phyloP scores from a whole-genome alignment of 805 yeast species.

The Schwanniomyces sp. region DNA sequence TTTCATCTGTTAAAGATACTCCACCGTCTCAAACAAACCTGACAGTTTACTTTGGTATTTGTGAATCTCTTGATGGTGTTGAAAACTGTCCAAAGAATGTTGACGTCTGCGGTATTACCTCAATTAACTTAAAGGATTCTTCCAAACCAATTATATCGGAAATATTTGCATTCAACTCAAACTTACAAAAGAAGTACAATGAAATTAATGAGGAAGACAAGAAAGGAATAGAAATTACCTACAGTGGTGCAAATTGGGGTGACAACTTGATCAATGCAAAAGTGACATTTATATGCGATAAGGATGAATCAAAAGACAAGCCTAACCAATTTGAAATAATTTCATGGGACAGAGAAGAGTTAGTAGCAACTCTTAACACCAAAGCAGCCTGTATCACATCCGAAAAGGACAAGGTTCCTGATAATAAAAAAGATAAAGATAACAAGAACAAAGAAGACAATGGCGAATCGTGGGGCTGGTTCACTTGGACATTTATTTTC shows the following conservation, averaged over 20 bases:
- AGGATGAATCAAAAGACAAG: conserved; percentile 16
- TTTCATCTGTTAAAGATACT: conserved; percentile 48
- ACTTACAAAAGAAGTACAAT: conserved; percentile 31
- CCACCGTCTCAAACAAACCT: conserved; percentile 74
- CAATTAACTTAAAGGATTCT: conserved; percentile 41
- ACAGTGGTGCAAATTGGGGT: conserved; percentile 74
- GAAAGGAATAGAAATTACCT: conserved; percentile 32
- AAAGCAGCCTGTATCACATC: conserved; percentile 41
- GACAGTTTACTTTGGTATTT: conserved; percentile 72
- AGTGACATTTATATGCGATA: conserved; percentile 48
- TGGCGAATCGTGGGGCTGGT: conserved; percentile 72
- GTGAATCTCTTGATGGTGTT: conserved; percentile 49
- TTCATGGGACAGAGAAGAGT: conserved; percentile 36
- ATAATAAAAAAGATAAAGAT: conserved; percentile 20
- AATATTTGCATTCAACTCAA: conserved; percentile 56
- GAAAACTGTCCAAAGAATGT: conserved; percentile 68
- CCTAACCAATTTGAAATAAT: conserved; percentile 23
- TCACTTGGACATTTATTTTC: conserved; percentile 78
- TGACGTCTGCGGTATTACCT: conserved; percentile 75
- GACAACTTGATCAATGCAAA: conserved; percentile 47
- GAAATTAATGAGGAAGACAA: conserved; percentile 27
- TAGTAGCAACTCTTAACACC: conserved; percentile 30
- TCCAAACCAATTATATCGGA: conserved; percentile 52
- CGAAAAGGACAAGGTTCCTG: conserved; percentile 25
- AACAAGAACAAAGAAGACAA: conserved; percentile 17